Conservation (phyloP, 139 green algal species). For the Trebouxia sp. region DNA sequence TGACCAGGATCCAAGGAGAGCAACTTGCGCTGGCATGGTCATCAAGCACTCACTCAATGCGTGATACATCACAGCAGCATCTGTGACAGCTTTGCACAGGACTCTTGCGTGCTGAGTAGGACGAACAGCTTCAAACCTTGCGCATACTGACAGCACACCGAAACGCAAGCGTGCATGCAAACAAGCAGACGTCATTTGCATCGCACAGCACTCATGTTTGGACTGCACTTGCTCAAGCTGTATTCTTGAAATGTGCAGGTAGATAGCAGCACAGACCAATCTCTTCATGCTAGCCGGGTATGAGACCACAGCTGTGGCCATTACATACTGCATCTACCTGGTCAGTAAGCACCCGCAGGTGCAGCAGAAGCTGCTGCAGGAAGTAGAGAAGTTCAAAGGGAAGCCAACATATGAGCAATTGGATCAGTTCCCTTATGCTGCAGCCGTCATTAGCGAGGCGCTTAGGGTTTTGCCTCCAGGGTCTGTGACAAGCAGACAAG, state of each 20-base stretch:
- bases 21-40: no score
- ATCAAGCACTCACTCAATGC: no score
- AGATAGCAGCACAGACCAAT: conserved; percentile 38
- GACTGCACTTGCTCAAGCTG: neutral
- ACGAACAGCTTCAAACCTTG: no score
- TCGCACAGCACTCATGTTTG: no score
- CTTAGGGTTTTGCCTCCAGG: conserved; percentile 39
- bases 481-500: neutral
- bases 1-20: no score
- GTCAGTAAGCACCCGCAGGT: conserved; percentile 34
- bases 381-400: conserved; percentile 41
- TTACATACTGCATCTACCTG: conserved; percentile 45
- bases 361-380: conserved; percentile 35
- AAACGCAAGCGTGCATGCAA: no score
- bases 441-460: conserved; percentile 37
- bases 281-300: conserved; percentile 37
- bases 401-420: conserved; percentile 34
- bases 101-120: no score
- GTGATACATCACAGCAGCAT: no score
- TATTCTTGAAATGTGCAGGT: neutral
- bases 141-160: no score
- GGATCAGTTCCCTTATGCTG: conserved; percentile 34
- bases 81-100: no score
- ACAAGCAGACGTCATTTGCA: no score
- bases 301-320: conserved; percentile 60